A percentile compares a stretch with the other conserved stretches of the same genome.
Conservation (phyloP, 768 basidiomycete genomes). For the Dioszegia aurantiaca region DNA sequence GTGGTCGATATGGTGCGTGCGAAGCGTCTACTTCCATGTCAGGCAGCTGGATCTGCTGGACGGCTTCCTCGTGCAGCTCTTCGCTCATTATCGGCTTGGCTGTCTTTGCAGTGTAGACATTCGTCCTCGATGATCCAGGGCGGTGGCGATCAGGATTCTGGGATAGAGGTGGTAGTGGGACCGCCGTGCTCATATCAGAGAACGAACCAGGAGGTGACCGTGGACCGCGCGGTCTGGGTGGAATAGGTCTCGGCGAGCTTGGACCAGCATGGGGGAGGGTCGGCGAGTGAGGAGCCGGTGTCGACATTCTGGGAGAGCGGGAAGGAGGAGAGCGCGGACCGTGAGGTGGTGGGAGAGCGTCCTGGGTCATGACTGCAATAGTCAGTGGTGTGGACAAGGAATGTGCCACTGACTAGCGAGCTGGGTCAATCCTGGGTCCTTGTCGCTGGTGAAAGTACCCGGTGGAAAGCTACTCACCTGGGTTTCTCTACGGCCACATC, state of each 20-base stretch:
- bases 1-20: slow-evolving; percentile 41
- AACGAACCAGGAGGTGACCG: slow-evolving; percentile 8
- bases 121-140: slow-evolving; percentile 14
- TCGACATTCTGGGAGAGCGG: slow-evolving; percentile 8
- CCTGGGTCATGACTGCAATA: slow-evolving; percentile 23
- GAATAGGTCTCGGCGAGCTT: background rate
- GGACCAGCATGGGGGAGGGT: background rate
- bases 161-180: background rate
- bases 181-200: background rate
- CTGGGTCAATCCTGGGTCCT: no score
- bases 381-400: background rate
- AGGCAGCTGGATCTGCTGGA: background rate
- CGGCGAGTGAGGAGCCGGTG: background rate
- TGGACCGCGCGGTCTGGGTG: slow-evolving; percentile 13
- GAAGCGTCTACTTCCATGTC: slow-evolving; percentile 22
- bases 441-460: no score
- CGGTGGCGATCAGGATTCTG: slow-evolving; percentile 6
- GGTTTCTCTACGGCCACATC: no score
- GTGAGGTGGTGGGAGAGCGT: slow-evolving; percentile 18
- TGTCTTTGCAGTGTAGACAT: background rate
- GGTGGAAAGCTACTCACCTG: no score
- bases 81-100: background rate
- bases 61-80: slow-evolving; percentile 2
- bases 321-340: slow-evolving; percentile 10
- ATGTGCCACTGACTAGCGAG: background rate